Conservation (phyloP, 495 filamentous ascomycete genomes). For the Jackrogersella multiformis region DNA sequence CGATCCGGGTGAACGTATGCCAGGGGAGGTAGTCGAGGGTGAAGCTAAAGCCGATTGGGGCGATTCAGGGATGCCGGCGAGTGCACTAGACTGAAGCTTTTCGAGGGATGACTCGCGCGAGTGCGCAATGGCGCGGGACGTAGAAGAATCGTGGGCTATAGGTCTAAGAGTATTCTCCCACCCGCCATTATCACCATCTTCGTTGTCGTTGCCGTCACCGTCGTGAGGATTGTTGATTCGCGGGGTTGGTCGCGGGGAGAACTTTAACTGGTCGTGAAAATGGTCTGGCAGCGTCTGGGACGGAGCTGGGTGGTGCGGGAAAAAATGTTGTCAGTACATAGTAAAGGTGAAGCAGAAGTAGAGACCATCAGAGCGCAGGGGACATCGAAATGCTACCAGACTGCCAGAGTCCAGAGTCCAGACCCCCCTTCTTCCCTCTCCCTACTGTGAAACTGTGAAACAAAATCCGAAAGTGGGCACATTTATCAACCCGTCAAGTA, state of each 20-base stretch:
- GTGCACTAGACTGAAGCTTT: constrained; percentile 59
- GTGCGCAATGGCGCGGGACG: constrained; percentile 52
- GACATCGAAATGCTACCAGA: constrained; percentile 24
- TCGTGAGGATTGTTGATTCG: constrained; percentile 55
- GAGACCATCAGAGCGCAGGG: constrained; percentile 27
- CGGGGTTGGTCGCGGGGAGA: constrained; percentile 53
- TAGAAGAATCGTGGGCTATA: constrained; percentile 47
- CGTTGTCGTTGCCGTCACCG: constrained; percentile 52
- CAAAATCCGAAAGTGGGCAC: constrained; percentile 38
- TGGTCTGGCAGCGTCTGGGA: constrained; percentile 63
- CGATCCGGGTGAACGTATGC: constrained; percentile 49
- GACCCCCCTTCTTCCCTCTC: constrained; percentile 26
- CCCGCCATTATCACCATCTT: constrained; percentile 37
- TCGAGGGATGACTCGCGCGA: constrained; percentile 62
- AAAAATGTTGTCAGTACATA: constrained; percentile 35
- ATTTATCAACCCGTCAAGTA: constrained; percentile 15
- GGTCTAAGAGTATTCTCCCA: constrained; percentile 57
- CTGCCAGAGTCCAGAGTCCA: too few relatives aligned
- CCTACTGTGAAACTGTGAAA: constrained; percentile 40
- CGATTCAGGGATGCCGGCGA: constrained; percentile 54
- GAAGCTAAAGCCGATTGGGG: constrained; percentile 42
- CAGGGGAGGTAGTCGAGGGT: constrained; percentile 41
- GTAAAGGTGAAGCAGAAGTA: constrained; percentile 19
- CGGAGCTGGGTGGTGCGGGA: constrained; percentile 55
- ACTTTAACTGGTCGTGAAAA: constrained; percentile 53